A percentile compares a stretch with the other conserved stretches of the same genome.
Conservation (phyloP, 805 yeast genomes). For the Pichia cephalocereana region DNA sequence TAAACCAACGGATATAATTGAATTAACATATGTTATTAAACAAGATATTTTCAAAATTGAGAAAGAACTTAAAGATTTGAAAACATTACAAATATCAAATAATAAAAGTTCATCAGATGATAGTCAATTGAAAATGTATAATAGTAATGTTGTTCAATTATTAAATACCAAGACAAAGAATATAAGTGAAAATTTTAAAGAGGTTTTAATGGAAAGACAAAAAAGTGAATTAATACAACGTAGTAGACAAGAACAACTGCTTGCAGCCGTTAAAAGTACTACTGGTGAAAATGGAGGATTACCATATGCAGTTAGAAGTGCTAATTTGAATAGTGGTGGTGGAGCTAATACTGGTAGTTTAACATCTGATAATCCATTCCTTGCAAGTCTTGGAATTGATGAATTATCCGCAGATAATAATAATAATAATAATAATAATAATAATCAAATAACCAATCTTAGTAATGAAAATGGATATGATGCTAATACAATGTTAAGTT, state of each 20-base stretch:
- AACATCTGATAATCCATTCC: conserved; percentile 30
- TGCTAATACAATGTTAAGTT: conserved; percentile 43
- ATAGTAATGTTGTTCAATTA: conserved; percentile 78
- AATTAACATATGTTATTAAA: conserved; percentile 76
- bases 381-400: conserved; percentile 16
- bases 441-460: conserved; percentile 23
- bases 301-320: conserved; percentile 23
- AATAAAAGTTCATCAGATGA: conserved; percentile 21
- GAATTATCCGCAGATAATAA: conserved; percentile 2
- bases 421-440: neutral
- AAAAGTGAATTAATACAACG: conserved; percentile 72
- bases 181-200: conserved; percentile 84
- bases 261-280: conserved; percentile 38
- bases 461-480: conserved; percentile 3
- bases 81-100: conserved; percentile 17
- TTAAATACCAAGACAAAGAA: conserved; percentile 86
- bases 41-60: conserved; percentile 84
- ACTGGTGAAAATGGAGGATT: conserved; percentile 4
- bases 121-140: conserved; percentile 62
- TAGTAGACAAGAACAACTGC: conserved; percentile 74
- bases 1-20: conserved; percentile 87
- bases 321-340: neutral
- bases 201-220: conserved; percentile 83
- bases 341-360: neutral
- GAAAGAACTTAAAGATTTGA: conserved; percentile 54